Evolutionary conservation across 352 stramenopile species (phyloP).

Genomic region (Pythium chondricola): DNA sequence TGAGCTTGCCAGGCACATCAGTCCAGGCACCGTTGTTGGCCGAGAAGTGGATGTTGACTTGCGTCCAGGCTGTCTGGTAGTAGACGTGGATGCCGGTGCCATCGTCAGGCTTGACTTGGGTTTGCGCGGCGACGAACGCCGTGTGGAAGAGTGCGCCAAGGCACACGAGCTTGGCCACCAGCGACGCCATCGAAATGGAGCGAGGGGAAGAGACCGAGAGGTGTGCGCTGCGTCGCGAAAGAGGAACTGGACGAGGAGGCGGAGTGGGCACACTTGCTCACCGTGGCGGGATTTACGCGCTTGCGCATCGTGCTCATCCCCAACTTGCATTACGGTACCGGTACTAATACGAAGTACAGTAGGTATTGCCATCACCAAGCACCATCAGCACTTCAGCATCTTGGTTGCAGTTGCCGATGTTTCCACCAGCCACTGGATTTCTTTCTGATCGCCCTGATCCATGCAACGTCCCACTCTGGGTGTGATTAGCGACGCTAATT

Average conservation of each 20-base stretch:
- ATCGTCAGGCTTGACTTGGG: constrained; percentile 22
- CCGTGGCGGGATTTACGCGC: too few relatives aligned
- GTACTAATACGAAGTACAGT: too few relatives aligned
- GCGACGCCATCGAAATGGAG: background rate
- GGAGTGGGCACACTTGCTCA: too few relatives aligned
- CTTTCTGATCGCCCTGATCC: too few relatives aligned
- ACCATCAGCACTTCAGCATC: too few relatives aligned
- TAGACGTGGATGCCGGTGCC: constrained; percentile 31
- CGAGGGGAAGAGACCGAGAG: background rate
- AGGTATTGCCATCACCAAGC: too few relatives aligned
- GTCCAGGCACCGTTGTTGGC: constrained; percentile 24
- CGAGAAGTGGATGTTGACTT: constrained; percentile 31
- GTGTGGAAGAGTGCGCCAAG: background rate
- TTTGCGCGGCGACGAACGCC: constrained; percentile 6
- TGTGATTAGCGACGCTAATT: too few relatives aligned
- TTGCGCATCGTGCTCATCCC: too few relatives aligned
- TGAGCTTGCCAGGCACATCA: constrained; percentile 21
- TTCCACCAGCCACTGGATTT: too few relatives aligned
- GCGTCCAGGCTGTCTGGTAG: constrained; percentile 28
- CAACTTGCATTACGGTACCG: too few relatives aligned
- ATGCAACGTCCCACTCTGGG: too few relatives aligned
- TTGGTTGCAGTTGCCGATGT: too few relatives aligned
- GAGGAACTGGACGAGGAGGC: background rate
- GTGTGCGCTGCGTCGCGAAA: background rate
- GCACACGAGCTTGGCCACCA: background rate